Conservation (phyloP, 2,329 filamentous ascomycete genomes). For the Pyrenochaeta sp. region DNA sequence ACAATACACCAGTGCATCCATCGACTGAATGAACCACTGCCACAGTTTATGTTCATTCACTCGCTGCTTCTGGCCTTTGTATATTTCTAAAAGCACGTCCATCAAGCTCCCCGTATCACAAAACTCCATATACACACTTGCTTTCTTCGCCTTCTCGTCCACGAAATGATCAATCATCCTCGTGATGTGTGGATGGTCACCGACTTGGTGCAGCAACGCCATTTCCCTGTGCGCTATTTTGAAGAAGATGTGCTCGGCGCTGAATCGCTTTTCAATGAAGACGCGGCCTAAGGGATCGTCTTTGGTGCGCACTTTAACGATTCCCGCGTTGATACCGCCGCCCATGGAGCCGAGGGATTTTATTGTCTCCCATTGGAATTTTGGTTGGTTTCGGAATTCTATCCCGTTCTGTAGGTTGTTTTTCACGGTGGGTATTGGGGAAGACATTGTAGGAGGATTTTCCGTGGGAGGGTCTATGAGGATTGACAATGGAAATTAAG, state of each 20-base stretch:
- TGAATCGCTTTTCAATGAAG: conserved; percentile 27
- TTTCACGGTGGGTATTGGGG: not conserved
- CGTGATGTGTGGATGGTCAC: conserved; percentile 14
- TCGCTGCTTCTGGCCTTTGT: not conserved
- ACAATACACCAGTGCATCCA: conserved; percentile 18
- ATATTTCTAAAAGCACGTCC: not conserved
- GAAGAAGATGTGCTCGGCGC: not conserved
- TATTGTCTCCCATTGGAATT: not conserved
- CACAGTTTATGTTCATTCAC: conserved; percentile 23
- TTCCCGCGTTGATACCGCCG: conserved; percentile 18
- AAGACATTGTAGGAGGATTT: not conserved
- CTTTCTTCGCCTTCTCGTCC: conserved; percentile 1
- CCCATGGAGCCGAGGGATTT: conserved; percentile 6
- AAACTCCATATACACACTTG: conserved; percentile 25
- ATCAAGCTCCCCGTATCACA: conserved; percentile 18
- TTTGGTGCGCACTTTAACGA: not conserved
- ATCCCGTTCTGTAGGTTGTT: not conserved
- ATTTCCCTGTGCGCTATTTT: conserved; percentile 18
- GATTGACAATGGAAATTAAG: not conserved
- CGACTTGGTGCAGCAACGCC: conserved; percentile 15
- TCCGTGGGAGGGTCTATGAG: not conserved
- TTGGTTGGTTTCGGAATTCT: not conserved
- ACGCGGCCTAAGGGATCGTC: not conserved
- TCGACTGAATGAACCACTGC: conserved; percentile 22
- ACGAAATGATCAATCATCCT: conserved; percentile 24